Base-by-base conservation (phyloP, 2,329 filamentous ascomycete genomes). In the Cadophora gregata region DNA sequence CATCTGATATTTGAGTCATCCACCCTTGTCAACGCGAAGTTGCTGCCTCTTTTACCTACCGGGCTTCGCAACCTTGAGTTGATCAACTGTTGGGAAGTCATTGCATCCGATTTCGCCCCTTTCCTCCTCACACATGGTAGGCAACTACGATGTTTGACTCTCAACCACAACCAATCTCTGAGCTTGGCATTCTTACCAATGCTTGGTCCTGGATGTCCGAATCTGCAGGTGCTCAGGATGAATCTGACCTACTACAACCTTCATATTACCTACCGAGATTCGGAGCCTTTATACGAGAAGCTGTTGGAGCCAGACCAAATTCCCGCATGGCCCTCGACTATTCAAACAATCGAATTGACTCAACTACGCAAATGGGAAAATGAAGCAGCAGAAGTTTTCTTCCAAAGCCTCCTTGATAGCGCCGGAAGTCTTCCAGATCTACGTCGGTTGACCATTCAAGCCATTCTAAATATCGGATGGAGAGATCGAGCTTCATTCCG, bases 401-500 rank as follows among this genome's bases (percentile, higher is more conserved):
- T 97, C 72, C 84, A 86, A 48, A 96, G 93, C 19, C 82, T 98
- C 1, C 85, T 95, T 25, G 85, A 93, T 66, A 88, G 86, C 59
- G 93, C 93, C 0, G 81, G 84, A 1, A 79, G 84, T 2, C 78
- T 98, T 25, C 86, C 84, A 0, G 81, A 88, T 66, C 84, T 98
- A 27, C 89, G 93, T 9, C 83, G 85, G 51, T 80, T 97, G 12
- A 84, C 86, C 1, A 86, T 97, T 58, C 71, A 92, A 73, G 89
- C 90, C 0, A 95, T 93, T 78, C 82, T 97, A 58, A 88, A 94
- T 74, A 86, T 88, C 55, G 89, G 91, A 29, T 97, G 93, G 92
- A 89, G 93, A 68, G 88, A 93, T 75, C 88, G 95, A 50, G 91
- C 91, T 21, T 85, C 85, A n/a, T 90, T 97, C 74, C 87, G 94